Evolutionary conservation across 371 early-diverging fungal species (phyloP), one percentile per base, ranked within the genome.

Genomic region (Caulochytrium protostelioides): DNA sequence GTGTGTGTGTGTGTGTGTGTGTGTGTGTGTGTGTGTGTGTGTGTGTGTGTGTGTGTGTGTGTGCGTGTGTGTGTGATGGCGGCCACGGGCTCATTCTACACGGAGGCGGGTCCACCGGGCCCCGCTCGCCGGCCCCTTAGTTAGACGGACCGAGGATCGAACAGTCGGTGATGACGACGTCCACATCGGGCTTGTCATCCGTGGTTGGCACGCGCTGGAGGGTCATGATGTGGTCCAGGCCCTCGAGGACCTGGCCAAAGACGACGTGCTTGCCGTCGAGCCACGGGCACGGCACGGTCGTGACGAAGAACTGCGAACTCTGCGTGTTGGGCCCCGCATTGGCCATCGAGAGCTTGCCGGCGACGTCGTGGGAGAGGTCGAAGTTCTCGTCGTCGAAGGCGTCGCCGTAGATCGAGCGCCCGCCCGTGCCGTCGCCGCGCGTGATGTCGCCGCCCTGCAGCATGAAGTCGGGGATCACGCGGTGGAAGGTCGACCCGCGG

Each of bases 301-400:
- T 84, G 47, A 92, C 83, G 52, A 89, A 92, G 53, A 97, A 94
- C 68, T 99, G 98, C 35, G 87, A 84, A 16, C 97, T 97, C 52
- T 99, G 97, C 30, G 97, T 89, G 52, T 92, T 57, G 41, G 62
- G 54, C 31, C 97, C 98, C 47, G 83, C 70, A 57, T 97, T 98
- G 42, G 99, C 94, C 94, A 94, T 97, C 44, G 80, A 77, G 30
- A 91, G 50, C 32, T 76, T 37, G 44, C 81, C 80, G 32, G 67
- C 60, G 8, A 65, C 76, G 44, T 69, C 67, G 54, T 95, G 95
- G 25, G 55, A 58, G 23, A 79, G 56, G 51, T 76, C 75, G 49
- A 87, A 84, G 76, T 90, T 92, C 64, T 99, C 99, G 59, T 99
- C 98, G 0, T 49, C 55, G 51, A 99, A 99, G 49, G 63, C 61